Evolutionary conservation across 768 basidiomycete species (phyloP).

Genomic region (Mrakia gelida): DNA sequence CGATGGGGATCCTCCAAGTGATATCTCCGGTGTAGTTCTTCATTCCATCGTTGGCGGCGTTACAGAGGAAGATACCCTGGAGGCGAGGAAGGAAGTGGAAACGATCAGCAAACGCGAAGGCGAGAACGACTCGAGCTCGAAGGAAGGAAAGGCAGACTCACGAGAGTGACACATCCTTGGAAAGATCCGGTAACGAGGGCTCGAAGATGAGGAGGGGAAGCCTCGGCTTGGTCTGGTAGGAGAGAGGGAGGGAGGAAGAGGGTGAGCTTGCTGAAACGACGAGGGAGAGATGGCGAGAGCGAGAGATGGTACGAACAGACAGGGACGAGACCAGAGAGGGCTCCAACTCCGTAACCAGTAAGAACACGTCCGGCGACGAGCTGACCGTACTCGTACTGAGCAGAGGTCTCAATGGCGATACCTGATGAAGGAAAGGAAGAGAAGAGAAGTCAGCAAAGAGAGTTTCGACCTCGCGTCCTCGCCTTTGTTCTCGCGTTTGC

Average conservation of each 20-base stretch:
- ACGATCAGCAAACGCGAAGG: too few relatives aligned
- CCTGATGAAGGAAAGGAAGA: background rate
- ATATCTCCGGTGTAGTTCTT: constrained; percentile 15
- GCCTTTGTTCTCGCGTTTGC: background rate
- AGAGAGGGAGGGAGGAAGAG: too few relatives aligned
- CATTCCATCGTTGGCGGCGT: constrained; percentile 29
- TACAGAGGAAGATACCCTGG: constrained; percentile 32
- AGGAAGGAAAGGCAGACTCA: too few relatives aligned
- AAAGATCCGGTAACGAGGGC: constrained; percentile 31
- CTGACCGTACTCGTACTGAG: constrained; percentile 28
- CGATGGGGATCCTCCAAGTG: constrained; percentile 31
- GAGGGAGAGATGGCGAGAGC: too few relatives aligned
- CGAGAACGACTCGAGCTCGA: too few relatives aligned
- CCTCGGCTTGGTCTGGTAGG: constrained; percentile 26
- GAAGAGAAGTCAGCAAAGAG: background rate
- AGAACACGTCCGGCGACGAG: constrained; percentile 32
- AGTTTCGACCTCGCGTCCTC: background rate
- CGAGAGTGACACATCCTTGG: constrained; percentile 34
- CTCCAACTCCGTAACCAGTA: constrained; percentile 32
- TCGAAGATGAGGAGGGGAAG: constrained; percentile 30
- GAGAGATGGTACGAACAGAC: constrained; percentile 16
- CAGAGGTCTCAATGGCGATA: constrained; percentile 31
- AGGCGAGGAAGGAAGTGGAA: too few relatives aligned
- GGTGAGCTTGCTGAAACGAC: too few relatives aligned
- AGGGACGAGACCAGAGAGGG: constrained; percentile 32